These are phyloP conservation scores for Blastomyces percursus DNA, from an alignment of 2,329 filamentous ascomycete genomes.

Conservation along the genomic window DNA sequence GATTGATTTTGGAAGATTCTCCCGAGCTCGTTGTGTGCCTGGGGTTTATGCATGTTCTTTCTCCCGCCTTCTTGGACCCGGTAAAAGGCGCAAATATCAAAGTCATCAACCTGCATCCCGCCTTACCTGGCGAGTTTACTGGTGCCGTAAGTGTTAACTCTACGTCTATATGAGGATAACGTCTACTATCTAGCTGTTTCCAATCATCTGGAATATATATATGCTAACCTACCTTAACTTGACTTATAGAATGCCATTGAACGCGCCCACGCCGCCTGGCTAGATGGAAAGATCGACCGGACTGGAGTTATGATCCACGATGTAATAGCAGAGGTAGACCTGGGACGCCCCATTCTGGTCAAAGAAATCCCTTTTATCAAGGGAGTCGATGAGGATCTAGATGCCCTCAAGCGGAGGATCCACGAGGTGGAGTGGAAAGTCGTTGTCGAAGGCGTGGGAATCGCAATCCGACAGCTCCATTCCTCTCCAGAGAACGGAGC, in stretches of 20 bases:
- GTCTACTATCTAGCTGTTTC: background rate
- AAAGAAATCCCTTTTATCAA: slow-evolving; percentile 55
- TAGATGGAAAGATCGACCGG: slow-evolving; percentile 53
- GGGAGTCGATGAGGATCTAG: slow-evolving; percentile 50
- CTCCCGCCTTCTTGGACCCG: slow-evolving; percentile 57
- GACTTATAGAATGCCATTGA: slow-evolving; percentile 53
- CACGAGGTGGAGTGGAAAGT: slow-evolving; percentile 65
- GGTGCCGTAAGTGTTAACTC: slow-evolving; percentile 44
- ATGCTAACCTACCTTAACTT: background rate
- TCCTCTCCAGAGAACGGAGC: background rate
- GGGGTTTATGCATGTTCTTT: slow-evolving; percentile 81
- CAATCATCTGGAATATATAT: background rate
- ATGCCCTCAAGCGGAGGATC: slow-evolving; percentile 59
- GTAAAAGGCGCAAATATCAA: slow-evolving; percentile 50
- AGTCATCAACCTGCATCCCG: slow-evolving; percentile 76
- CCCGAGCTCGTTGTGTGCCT: slow-evolving; percentile 71
- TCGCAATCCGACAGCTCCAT: slow-evolving; percentile 25
- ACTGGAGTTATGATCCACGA: slow-evolving; percentile 86
- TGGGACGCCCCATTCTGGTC: slow-evolving; percentile 61
- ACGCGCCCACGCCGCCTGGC: slow-evolving; percentile 62
- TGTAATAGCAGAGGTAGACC: slow-evolving; percentile 69
- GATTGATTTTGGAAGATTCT: slow-evolving; percentile 51
- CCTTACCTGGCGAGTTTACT: slow-evolving; percentile 62
- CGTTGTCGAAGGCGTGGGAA: slow-evolving; percentile 59
- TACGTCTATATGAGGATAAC: background rate